A percentile compares a stretch with the other conserved stretches of the same genome.
Conservation (phyloP, 495 filamentous ascomycete species). For the Chaetomium cochliodes region DNA sequence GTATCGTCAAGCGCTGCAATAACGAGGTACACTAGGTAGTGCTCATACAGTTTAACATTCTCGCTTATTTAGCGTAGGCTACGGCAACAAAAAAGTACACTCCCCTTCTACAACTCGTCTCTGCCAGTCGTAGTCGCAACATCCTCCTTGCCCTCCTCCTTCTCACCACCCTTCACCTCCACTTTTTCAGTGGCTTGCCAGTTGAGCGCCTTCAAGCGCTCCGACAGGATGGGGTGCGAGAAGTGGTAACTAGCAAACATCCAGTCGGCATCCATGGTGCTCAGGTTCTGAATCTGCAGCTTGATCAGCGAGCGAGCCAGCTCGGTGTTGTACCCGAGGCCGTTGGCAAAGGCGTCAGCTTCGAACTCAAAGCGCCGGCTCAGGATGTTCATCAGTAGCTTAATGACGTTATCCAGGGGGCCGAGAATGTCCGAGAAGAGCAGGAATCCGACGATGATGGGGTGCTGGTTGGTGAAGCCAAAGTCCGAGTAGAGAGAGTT, state of each 20-base stretch:
- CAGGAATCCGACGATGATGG: conserved; percentile 94
- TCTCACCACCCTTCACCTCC: conserved; percentile 39
- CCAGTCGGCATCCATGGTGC: conserved; percentile 98
- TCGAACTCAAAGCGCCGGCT: conserved; percentile 93
- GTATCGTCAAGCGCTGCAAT: neutral
- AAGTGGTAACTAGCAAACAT: conserved; percentile 97
- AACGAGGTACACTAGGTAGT: neutral
- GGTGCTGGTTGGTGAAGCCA: conserved; percentile 79
- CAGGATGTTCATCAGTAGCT: conserved; percentile 93
- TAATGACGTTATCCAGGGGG: conserved; percentile 87
- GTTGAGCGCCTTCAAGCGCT: conserved; percentile 83
- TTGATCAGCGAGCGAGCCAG: conserved; percentile 88
- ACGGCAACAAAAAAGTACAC: neutral
- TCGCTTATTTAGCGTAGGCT: neutral
- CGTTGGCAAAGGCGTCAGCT: conserved; percentile 84
- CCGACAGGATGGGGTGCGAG: conserved; percentile 93
- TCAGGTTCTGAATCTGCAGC: conserved; percentile 95
- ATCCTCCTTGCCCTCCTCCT: conserved; percentile 32
- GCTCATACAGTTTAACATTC: neutral
- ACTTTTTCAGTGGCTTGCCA: conserved; percentile 60
- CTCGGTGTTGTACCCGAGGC: conserved; percentile 80
- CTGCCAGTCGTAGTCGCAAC: conserved; percentile 38
- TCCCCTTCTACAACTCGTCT: conserved; percentile 36
- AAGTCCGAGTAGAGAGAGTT: conserved; percentile 84
- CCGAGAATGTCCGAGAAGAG: conserved; percentile 92